Conservation (phyloP, 768 basidiomycete species). For the Mycena olivaceomarginata region DNA sequence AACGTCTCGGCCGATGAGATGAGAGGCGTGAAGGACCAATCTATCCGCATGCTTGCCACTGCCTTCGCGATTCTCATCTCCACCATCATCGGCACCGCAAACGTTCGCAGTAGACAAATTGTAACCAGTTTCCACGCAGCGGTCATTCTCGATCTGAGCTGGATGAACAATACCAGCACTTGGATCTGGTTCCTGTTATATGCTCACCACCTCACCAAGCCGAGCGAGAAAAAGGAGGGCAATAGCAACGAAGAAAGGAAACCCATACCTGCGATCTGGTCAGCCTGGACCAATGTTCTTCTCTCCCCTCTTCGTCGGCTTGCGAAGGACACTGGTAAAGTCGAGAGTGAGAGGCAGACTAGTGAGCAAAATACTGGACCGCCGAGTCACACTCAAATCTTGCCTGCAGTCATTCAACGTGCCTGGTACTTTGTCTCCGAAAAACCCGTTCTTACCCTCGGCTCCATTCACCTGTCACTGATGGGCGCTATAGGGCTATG, state of each 20-base stretch:
- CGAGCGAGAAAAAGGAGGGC: neutral
- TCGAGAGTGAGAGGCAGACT: neutral
- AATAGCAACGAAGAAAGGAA: too few relatives aligned
- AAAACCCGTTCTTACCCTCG: neutral
- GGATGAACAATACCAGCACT: conserved; percentile 4
- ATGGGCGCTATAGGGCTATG: neutral
- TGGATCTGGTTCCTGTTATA: too few relatives aligned
- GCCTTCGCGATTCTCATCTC: conserved; percentile 5
- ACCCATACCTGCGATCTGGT: neutral
- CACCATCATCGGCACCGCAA: neutral
- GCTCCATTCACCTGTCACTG: neutral
- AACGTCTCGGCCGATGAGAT: neutral
- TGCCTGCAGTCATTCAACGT: neutral
- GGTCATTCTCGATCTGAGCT: neutral
- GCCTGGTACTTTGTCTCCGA: neutral
- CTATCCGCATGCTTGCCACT: neutral
- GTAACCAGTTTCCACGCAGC: neutral
- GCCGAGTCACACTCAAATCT: neutral
- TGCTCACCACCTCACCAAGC: neutral
- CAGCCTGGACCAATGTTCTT: neutral
- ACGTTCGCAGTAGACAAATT: neutral
- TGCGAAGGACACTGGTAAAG: neutral
- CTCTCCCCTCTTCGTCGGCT: neutral
- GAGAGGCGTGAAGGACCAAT: neutral
- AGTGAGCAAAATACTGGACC: neutral